Evolutionary conservation across 148 eudicot species (phyloP).

Genomic region (Vaccinium darrowii): DNA sequence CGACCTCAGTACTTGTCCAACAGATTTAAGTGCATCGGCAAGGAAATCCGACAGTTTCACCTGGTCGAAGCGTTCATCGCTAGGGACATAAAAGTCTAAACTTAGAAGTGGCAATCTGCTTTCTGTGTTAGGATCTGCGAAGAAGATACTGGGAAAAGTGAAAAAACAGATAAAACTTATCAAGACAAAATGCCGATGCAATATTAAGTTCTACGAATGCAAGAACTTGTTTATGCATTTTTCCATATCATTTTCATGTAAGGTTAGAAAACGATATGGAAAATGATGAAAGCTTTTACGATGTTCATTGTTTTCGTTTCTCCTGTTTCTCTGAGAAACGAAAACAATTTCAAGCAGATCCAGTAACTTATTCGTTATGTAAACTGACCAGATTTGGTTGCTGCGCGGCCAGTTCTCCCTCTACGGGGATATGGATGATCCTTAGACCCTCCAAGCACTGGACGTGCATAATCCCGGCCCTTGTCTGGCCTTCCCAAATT

Average conservation of each 20-base stretch:
- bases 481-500: conserved; percentile 82
- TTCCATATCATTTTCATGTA: too few species aligned
- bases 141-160: neutral
- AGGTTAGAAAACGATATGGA: too few species aligned
- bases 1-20: conserved; percentile 53
- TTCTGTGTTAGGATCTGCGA: conserved; percentile 67
- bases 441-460: conserved; percentile 74
- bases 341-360: neutral
- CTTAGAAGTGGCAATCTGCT: conserved; percentile 55
- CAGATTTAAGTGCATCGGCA: conserved; percentile 66
- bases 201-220: neutral
- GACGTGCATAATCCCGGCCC: conserved; percentile 57
- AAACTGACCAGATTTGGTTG: conserved; percentile 57
- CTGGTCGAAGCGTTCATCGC: conserved; percentile 71
- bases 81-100: conserved; percentile 77
- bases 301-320: too few species aligned
- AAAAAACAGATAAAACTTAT: neutral
- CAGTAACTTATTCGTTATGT: neutral
- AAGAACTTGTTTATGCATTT: too few species aligned
- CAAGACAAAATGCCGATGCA: neutral
- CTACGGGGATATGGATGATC: conserved; percentile 85
- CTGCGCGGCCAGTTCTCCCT: conserved; percentile 67
- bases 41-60: conserved; percentile 79
- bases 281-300: too few species aligned
- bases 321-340: too few species aligned